Percentiles rank a stretch among this genome's conserved stretches.
Evolutionary conservation across 1,284 basidiomycete species (phyloP).

Genomic region (Pyrrhoderma noxium): DNA sequence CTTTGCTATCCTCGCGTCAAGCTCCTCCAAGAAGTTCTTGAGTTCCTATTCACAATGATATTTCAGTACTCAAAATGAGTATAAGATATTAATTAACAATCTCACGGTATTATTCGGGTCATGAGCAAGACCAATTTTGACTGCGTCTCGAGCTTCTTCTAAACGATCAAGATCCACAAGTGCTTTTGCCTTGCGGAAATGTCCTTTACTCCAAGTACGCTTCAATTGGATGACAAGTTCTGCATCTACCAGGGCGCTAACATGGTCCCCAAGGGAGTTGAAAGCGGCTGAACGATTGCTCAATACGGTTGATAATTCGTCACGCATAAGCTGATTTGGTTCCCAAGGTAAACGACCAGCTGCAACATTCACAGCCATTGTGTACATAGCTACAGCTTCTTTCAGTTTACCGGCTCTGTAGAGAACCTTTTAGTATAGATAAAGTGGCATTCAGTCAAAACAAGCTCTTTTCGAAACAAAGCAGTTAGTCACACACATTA

Average conservation of each 20-base stretch:
- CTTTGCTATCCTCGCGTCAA: conserved; percentile 23
- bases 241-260: conserved; percentile 84
- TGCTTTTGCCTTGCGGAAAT: conserved; percentile 89
- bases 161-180: conserved; percentile 67
- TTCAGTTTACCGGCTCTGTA: conserved; percentile 72
- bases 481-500: conserved; percentile 49
- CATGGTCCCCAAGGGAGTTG: conserved; percentile 68
- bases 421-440: conserved; percentile 40
- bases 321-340: conserved; percentile 69
- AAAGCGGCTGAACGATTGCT: conserved; percentile 91
- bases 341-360: conserved; percentile 89
- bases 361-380: conserved; percentile 76
- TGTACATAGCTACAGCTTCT: conserved; percentile 81
- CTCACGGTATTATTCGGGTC: conserved; percentile 79
- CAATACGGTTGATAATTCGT: conserved; percentile 83
- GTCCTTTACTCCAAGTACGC: conserved; percentile 90
- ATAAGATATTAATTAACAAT: conserved; percentile 9
- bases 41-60: conserved; percentile 19
- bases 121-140: conserved; percentile 80
- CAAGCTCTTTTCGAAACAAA: not conserved
- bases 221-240: conserved; percentile 84
- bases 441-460: not conserved
- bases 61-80: conserved; percentile 21
- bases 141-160: conserved; percentile 77
- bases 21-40: conserved; percentile 26